These are phyloP conservation scores for Nakaseomyces kungkrabaensis DNA, from an alignment of 1,139 yeast species.

Conservation along the genomic window DNA sequence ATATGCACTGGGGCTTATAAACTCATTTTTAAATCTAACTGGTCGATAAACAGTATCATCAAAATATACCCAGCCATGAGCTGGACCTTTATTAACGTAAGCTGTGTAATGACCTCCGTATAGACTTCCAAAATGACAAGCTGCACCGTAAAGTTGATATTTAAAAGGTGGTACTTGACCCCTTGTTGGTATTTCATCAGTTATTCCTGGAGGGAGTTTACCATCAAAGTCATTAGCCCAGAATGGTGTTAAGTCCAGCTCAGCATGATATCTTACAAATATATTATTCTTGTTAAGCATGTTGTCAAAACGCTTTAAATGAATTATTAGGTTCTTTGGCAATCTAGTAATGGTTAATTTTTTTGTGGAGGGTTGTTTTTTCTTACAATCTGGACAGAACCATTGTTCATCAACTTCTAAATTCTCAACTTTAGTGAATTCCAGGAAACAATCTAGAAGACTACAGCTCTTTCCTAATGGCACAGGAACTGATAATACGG, in stretches of 20 bases:
- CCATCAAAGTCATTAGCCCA: slow-evolving; percentile 52
- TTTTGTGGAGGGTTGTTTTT: slow-evolving; percentile 56
- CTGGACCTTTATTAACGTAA: slow-evolving; percentile 55
- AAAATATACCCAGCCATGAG: slow-evolving; percentile 31
- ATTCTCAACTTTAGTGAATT: slow-evolving; percentile 56
- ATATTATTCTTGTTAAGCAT: slow-evolving; percentile 29
- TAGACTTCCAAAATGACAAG: slow-evolving; percentile 76
- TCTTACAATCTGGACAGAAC: slow-evolving; percentile 78
- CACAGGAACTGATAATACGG: slow-evolving; percentile 66
- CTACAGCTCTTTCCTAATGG: slow-evolving; percentile 32
- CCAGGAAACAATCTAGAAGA: slow-evolving; percentile 57
- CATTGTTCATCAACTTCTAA: slow-evolving; percentile 80
- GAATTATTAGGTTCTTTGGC: slow-evolving; percentile 64
- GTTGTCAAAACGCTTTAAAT: slow-evolving; percentile 66
- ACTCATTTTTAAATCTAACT: slow-evolving; percentile 21
- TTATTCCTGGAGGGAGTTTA: slow-evolving; percentile 32
- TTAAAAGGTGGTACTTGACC: slow-evolving; percentile 75
- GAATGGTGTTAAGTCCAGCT: slow-evolving; percentile 60
- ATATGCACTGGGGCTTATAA: slow-evolving; percentile 48
- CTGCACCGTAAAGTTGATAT: slow-evolving; percentile 73
- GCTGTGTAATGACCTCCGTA: slow-evolving; percentile 92
- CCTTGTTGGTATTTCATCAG: slow-evolving; percentile 45
- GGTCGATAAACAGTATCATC: slow-evolving; percentile 28
- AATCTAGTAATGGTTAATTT: slow-evolving; percentile 59
- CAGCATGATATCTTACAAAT: slow-evolving; percentile 35